A percentile compares a stretch with the other conserved stretches of the same genome.
Evolutionary conservation across 1,139 yeast genomes (phyloP).

Genomic region (Zygosaccharomyces sapae): DNA sequence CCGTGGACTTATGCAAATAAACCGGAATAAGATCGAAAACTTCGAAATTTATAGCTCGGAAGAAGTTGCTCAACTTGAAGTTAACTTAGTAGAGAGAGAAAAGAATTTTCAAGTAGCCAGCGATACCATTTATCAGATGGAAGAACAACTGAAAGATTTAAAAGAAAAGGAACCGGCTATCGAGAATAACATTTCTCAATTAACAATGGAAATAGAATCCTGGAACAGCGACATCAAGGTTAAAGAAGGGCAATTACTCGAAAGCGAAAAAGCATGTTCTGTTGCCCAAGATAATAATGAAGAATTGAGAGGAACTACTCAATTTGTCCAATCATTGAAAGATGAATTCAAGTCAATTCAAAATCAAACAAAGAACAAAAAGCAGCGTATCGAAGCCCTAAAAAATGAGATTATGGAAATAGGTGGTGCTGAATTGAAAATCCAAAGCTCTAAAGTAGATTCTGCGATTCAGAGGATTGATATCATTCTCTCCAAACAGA

Average conservation of each 20-base stretch:
- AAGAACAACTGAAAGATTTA: slow-evolving; percentile 51
- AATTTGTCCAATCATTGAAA: slow-evolving; percentile 21
- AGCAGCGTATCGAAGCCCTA: slow-evolving; percentile 52
- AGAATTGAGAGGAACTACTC: slow-evolving; percentile 42
- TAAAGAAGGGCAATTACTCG: slow-evolving; percentile 33
- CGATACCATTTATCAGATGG: slow-evolving; percentile 56
- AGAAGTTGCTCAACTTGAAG: slow-evolving; percentile 55
- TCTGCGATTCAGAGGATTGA: slow-evolving; percentile 67
- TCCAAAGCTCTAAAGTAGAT: slow-evolving; percentile 80
- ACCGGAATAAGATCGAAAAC: slow-evolving; percentile 22
- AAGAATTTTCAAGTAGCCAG: slow-evolving; percentile 49
- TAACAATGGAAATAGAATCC: slow-evolving; percentile 63
- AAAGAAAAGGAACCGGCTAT: slow-evolving; percentile 67
- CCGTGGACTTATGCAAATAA: slow-evolving; percentile 41
- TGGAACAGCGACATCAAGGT: slow-evolving; percentile 38
- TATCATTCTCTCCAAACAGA: slow-evolving; percentile 54
- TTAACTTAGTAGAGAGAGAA: slow-evolving; percentile 55
- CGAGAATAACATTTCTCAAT: slow-evolving; percentile 57
- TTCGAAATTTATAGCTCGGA: slow-evolving; percentile 44
- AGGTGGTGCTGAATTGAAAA: slow-evolving; percentile 82
- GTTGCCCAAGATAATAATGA: slow-evolving; percentile 30
- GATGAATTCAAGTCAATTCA: slow-evolving; percentile 41
- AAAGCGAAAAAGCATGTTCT: slow-evolving; percentile 22
- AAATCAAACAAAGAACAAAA: slow-evolving; percentile 55
- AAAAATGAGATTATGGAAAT: slow-evolving; percentile 82